A percentile compares a stretch with the other conserved stretches of the same genome.
These are phyloP conservation scores for Venturia oleaginea DNA, from an alignment of 2,329 filamentous ascomycete genomes.

Conservation along the genomic window DNA sequence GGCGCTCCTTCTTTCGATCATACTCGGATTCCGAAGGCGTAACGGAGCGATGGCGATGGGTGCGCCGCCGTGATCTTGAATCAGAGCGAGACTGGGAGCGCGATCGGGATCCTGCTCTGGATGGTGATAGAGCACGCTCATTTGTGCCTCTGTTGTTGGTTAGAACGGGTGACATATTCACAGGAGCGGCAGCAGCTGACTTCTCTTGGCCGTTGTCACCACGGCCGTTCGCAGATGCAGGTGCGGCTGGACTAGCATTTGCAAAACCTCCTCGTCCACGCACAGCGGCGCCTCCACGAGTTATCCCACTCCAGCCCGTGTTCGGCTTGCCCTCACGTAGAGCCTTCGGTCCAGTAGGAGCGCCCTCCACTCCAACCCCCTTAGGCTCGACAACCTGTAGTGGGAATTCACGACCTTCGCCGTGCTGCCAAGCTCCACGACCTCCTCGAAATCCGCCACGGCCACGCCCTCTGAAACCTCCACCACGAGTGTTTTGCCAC, in stretches of 20 bases:
- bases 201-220: not conserved
- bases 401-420: conserved; percentile 32
- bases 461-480: conserved; percentile 12
- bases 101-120: not conserved
- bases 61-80: conserved; percentile 28
- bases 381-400: conserved; percentile 17
- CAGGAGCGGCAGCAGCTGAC: not conserved
- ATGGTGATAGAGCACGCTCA: conserved; percentile 1
- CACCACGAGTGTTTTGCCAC: conserved; percentile 10
- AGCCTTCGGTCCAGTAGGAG: conserved; percentile 86
- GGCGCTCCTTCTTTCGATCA: conserved; percentile 30
- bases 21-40: conserved; percentile 27
- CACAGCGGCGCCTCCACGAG: conserved; percentile 22
- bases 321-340: conserved; percentile 86
- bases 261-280: conserved; percentile 19
- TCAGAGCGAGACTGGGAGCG: conserved; percentile 27
- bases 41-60: conserved; percentile 27
- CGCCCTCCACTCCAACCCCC: conserved; percentile 55
- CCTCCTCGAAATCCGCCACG: conserved; percentile 18
- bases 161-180: not conserved
- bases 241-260: conserved; percentile 9
- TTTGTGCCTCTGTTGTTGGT: not conserved
- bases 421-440: conserved; percentile 31
- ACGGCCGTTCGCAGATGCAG: not conserved
- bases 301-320: conserved; percentile 58